Conservation (phyloP, 768 basidiomycete genomes). For the Lentinus brumalis region DNA sequence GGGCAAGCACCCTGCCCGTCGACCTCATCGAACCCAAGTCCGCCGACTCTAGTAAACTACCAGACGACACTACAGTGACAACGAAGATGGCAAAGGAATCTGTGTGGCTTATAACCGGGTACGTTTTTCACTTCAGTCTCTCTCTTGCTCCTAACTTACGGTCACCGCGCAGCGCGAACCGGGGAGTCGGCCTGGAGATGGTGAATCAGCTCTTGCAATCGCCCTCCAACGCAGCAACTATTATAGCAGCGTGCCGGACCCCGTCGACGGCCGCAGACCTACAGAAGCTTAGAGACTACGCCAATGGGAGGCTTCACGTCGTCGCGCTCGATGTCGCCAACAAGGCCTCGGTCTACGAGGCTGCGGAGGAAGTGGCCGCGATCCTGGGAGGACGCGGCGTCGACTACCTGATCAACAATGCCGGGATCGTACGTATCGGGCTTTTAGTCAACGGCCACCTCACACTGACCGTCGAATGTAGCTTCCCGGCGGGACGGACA, state of each 20-base stretch:
- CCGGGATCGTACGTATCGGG: slow-evolving; percentile 29
- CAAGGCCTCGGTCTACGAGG: slow-evolving; percentile 21
- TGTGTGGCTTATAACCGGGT: no score
- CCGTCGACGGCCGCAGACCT: slow-evolving; percentile 25
- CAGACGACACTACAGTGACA: no score
- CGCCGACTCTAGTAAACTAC: no score
- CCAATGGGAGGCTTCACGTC: slow-evolving; percentile 33
- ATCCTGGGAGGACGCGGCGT: slow-evolving; percentile 33
- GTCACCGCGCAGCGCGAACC: slow-evolving; percentile 25
- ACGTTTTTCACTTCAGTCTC: no score
- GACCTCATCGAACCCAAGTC: no score
- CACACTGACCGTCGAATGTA: background rate
- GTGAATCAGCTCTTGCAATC: slow-evolving; percentile 24
- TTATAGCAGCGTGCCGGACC: slow-evolving; percentile 33
- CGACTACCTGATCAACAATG: slow-evolving; percentile 44
- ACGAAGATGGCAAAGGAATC: no score
- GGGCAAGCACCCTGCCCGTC: no score
- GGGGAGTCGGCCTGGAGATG: slow-evolving; percentile 33
- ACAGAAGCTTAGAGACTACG: slow-evolving; percentile 19
- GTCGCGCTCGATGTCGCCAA: slow-evolving; percentile 33
- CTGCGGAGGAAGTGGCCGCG: slow-evolving; percentile 21
- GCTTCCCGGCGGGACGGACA: slow-evolving; percentile 23
- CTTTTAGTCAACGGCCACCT: background rate
- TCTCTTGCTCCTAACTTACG: no score
- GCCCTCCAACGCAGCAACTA: slow-evolving; percentile 15